A percentile compares a stretch with the other conserved stretches of the same genome.
Evolutionary conservation across 2,329 filamentous ascomycete species (phyloP).

Genomic region (Mycosphaerella sp.): DNA sequence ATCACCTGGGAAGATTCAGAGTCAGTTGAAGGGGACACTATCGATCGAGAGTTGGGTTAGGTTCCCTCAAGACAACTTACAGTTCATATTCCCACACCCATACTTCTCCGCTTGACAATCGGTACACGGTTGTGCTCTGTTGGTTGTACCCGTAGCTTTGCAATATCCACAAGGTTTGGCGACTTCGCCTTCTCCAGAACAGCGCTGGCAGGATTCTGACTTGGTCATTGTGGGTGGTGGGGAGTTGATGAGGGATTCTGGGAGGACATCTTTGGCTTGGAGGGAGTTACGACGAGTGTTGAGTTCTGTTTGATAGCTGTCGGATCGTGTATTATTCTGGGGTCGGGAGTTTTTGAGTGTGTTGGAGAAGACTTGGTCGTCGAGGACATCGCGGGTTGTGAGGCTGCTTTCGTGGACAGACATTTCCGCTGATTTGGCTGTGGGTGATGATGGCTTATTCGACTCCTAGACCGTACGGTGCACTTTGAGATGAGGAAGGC

Average conservation of each 20-base stretch:
- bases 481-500: not conserved
- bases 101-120: conserved; percentile 17
- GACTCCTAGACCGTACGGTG: not conserved
- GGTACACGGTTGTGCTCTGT: conserved; percentile 1
- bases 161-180: conserved; percentile 14
- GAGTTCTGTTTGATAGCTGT: conserved; percentile 7
- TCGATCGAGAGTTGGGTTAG: too few species aligned
- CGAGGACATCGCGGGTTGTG: not conserved
- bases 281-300: conserved; percentile 16
- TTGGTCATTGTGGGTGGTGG: not conserved
- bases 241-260: conserved; percentile 1
- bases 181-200: conserved; percentile 12
- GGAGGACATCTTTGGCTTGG: conserved; percentile 5
- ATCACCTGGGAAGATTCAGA: not conserved
- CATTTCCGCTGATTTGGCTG: not conserved
- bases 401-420: conserved; percentile 1
- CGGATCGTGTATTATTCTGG: not conserved
- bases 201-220: conserved; percentile 7
- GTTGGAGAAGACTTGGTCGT: not conserved
- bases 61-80: not conserved
- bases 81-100: conserved; percentile 18
- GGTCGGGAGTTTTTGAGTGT: not conserved
- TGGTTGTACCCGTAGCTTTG: conserved; percentile 14
- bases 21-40: not conserved
- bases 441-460: not conserved